Conservation (phyloP, 2,329 filamentous ascomycete species). For the Dothiorella sarmentorum region DNA sequence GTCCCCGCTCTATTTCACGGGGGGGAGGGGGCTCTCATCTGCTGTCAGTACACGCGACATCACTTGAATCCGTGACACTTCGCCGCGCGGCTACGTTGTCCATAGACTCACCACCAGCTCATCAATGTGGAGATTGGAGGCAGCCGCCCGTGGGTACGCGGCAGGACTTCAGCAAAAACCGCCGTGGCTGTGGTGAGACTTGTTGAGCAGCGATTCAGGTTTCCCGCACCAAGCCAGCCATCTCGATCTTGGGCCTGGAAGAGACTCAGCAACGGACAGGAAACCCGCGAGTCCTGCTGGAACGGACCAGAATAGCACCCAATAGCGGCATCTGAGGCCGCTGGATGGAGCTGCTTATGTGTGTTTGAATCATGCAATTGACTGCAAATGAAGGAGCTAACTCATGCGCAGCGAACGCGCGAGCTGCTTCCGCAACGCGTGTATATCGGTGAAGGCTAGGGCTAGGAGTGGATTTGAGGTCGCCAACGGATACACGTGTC, state of each 20-base stretch:
- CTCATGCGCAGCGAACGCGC: neutral
- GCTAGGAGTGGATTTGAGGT: slow-evolving; percentile 11
- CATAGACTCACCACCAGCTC: slow-evolving; percentile 10
- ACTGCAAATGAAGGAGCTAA: slow-evolving; percentile 5
- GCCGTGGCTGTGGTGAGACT: slow-evolving; percentile 10
- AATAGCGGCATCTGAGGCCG: slow-evolving; percentile 1
- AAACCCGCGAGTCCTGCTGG: slow-evolving; percentile 6
- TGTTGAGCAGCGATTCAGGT: neutral
- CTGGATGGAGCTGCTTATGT: slow-evolving; percentile 1
- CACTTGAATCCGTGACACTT: slow-evolving; percentile 12
- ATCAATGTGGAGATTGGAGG: slow-evolving; percentile 11
- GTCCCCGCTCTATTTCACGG: slow-evolving; percentile 7
- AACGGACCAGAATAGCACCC: slow-evolving; percentile 13
- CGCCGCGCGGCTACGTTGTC: slow-evolving; percentile 10
- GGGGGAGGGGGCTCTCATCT: slow-evolving; percentile 1
- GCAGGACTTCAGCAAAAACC: slow-evolving; percentile 1
- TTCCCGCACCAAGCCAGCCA: neutral
- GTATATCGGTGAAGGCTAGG: slow-evolving; percentile 15
- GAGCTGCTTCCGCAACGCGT: slow-evolving; percentile 5
- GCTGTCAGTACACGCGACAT: slow-evolving; percentile 14
- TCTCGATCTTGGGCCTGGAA: slow-evolving; percentile 1
- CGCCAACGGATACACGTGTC: slow-evolving; percentile 19
- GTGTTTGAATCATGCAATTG: slow-evolving; percentile 11
- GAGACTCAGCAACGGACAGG: slow-evolving; percentile 2
- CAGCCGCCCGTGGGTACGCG: neutral